Percentiles rank a stretch among this genome's conserved stretches.
Conservation (phyloP, 345 rosid genomes). For the Lagerstroemia speciosa region DNA sequence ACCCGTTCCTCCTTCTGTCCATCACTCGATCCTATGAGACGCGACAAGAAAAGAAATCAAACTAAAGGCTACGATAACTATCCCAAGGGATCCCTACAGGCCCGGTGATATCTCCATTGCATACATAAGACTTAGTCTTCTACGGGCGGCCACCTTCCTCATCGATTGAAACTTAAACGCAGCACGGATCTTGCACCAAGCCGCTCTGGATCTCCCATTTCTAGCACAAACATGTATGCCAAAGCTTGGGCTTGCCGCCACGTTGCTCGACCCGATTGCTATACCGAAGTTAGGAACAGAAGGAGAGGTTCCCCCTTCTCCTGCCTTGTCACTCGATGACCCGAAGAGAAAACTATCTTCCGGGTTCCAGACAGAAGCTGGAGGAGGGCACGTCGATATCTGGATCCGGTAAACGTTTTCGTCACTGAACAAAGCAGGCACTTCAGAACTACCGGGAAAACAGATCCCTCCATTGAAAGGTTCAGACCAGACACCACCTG, state of each 20-base stretch:
- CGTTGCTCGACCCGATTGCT: not conserved
- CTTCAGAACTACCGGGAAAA: not conserved
- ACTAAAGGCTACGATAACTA: too few relatives aligned
- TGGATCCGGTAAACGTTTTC: too few relatives aligned
- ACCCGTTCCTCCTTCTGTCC: not conserved
- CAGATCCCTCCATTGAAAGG: conserved; percentile 15
- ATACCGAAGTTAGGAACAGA: conserved; percentile 14
- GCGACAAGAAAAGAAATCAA: too few relatives aligned
- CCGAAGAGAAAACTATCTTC: conserved; percentile 12
- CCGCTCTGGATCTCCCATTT: conserved; percentile 25
- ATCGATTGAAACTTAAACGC: conserved; percentile 27
- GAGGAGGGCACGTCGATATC: too few relatives aligned
- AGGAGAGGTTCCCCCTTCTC: conserved; percentile 4
- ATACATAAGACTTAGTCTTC: not conserved
- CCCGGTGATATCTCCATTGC: not conserved
- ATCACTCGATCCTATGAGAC: not conserved
- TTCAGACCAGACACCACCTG: not conserved
- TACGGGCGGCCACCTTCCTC: conserved; percentile 23
- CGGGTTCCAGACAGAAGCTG: conserved; percentile 19
- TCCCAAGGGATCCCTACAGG: too few relatives aligned
- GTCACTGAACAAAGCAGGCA: too few relatives aligned
- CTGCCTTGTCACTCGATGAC: not conserved
- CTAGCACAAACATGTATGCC: conserved; percentile 18
- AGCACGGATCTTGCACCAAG: conserved; percentile 74
- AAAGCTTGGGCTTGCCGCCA: conserved; percentile 9